Evolutionary conservation across 2,329 filamentous ascomycete genomes (phyloP), one percentile per base, ranked within the genome.

Genomic region (Aspergillus ustus): DNA sequence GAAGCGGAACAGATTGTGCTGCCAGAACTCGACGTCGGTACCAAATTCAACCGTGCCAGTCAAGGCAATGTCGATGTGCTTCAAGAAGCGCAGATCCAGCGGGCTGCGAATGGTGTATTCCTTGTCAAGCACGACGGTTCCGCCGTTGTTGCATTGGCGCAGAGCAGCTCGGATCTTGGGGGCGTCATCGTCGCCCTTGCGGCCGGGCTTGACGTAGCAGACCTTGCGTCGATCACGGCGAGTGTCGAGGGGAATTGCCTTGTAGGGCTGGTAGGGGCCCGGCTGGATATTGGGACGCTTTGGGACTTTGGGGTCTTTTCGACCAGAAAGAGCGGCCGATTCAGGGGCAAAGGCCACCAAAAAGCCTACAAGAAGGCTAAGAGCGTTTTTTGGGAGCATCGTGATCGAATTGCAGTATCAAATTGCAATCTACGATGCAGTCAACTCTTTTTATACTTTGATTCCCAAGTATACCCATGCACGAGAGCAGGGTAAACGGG

Each of bases 21-120:
- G 82, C 89, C 89, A 91, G 74, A 90, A 91, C 65, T 85, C 82
- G 1, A 87, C 87, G 69, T 91, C 86, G 57, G 88, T 83, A 57
- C 83, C 85, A 75, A 91, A 91, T 59, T 84, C 78, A 22, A 90
- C 81, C 19, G 82, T 83, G 20, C 86, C 87, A 69, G 48, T 46
- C 22, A 59, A 78, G 78, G 85, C 83, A 4, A 90, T 75, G 70
- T 91, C 89, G 28, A 91, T 81, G 65, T 85, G 78, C 45, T 86
- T 79, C 20, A 91, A 76, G 71, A 88, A 89, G 0, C 86, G 89
- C 65, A 91, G 74, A 68, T 91, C 85, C 29, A 91, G 71, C 0
- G 88, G 86, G 0, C 85, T 89, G 15, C 83, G 87, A 62, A 91
- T 83, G 1, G 81, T 84, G 70, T 90, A 91, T 2, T 78, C 81